Evolutionary conservation across 306 rosid species (phyloP), one percentile per base, ranked within the genome.

Genomic region (Quercus parvula): DNA sequence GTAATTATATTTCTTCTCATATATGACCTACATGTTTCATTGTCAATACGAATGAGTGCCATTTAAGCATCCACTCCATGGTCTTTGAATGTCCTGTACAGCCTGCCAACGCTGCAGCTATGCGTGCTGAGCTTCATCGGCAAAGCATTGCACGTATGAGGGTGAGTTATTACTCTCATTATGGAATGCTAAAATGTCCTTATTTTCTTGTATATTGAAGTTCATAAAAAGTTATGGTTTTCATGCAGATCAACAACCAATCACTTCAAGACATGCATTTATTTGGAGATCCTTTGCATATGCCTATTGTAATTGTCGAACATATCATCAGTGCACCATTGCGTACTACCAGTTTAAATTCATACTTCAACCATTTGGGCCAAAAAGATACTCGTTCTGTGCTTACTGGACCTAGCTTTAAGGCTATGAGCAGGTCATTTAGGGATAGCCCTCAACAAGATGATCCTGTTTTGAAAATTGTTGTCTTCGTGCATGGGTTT

Each of bases 401-500:
- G 75, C 87, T 49, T 54, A 54, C 51, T 87, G 91, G 76, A 64
- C 33, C 80, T 41, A 81, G 67, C 83, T 63, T 73, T 56, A 86
- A 79, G 70, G 77, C 64, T 70, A 66, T 56, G 68, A 76, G 81
- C 80, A 84, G 82, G 79, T 81, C 67, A 77, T 79, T 79, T 31
- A 76, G 77, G 71, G 18, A 17, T 81, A 61, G 68, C 75, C 70
- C 75, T 70, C 79, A 85, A 85, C 77, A 85, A 75, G 81, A 81
- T 78, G 83, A 82, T 76, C 91, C 88, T 54, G 82, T 86, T 67
- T 85, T 94, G 84, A 92, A 91, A 90, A 86, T 91, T 85, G 97
- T 90, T 62, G 90, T 94, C 86, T 94, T 94, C 75, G 99, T 94
- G 75, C 99, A 94, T 88, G 99, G 99, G 64, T 94, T 94, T 86